Evolutionary conservation across 345 rosid species (phyloP), one percentile per base, ranked within the genome.

Genomic region (Noccaea caerulescens): DNA sequence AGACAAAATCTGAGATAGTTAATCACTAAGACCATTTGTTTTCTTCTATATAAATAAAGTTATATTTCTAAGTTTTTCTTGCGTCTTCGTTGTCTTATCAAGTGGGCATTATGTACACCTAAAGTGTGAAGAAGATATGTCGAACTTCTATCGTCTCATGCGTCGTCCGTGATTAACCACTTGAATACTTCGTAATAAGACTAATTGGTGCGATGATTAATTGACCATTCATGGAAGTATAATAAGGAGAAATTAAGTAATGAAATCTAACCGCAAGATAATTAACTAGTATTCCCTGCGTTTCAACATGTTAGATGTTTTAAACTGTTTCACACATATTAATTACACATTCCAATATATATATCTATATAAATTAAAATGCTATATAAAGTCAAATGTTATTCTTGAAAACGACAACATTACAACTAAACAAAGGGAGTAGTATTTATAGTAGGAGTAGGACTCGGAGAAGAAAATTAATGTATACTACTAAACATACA

Each of bases 111-210:
- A 62, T 47, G 47, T 46, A 38, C 11, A 5, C 7, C 18, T 60
- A 50, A 60, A 51, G 53, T 30, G 12, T 32, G 44, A 18, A 16
- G 38, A 39, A 39, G 43, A 30, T 27, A 27, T 60, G 6, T 59
- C 25, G 36, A 71, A 10, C 69, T 42, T 52, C 43, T 5, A 71
- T 51, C 16, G 44, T n/a, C 67, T 42, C 41, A 47, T 47, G 38
- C 38, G 10, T 46, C 2, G 42, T 49, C 67, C 59, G 74, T 70
- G 74, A 37, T 53, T 52, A 53, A 54, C 69, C 20, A 72, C 63
- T 72, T 34, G 46, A 20, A 46, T n/a, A 33, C 63, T 34, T 36
- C n/a, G 7, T 8, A 2, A 46, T 7, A 46, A 25, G 58, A 9
- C 27, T 68, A 42, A 60, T 50, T 62, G 54, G 54, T 42, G 12